These are phyloP conservation scores for Leishmania mexicana DNA, from an alignment of 208 protist genomes.

Conservation along the genomic window DNA sequence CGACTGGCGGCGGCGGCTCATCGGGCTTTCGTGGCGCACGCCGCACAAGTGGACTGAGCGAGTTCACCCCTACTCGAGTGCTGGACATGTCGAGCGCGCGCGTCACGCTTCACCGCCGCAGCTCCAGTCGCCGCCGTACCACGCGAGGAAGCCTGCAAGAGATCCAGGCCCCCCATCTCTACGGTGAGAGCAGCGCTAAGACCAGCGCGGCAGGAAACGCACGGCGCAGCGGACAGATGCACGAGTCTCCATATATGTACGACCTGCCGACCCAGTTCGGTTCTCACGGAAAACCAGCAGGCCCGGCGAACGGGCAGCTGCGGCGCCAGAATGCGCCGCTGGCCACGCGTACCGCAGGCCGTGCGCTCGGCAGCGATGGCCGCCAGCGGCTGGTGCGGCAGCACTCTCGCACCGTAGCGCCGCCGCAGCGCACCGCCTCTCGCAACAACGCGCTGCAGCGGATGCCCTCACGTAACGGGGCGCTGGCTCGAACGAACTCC, in stretches of 20 bases:
- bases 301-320: slow-evolving; percentile 8
- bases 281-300: not conserved
- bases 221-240: slow-evolving; percentile 23
- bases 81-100: slow-evolving; percentile 32
- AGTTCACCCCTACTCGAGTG: slow-evolving; percentile 28
- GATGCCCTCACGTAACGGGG: slow-evolving; percentile 14
- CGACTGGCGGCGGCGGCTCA: slow-evolving; percentile 6
- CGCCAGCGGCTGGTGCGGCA: slow-evolving; percentile 15
- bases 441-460: slow-evolving; percentile 7
- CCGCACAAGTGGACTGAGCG: slow-evolving; percentile 19
- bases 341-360: slow-evolving; percentile 46
- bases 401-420: slow-evolving; percentile 18
- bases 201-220: slow-evolving; percentile 4
- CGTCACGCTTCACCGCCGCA: slow-evolving; percentile 17
- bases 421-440: slow-evolving; percentile 23
- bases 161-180: slow-evolving; percentile 34
- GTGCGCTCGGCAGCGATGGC: slow-evolving; percentile 20
- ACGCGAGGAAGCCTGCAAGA: slow-evolving; percentile 24
- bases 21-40: slow-evolving; percentile 7
- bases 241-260: slow-evolving; percentile 15
- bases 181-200: slow-evolving; percentile 1
- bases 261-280: slow-evolving; percentile 17
- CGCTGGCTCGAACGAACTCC: slow-evolving; percentile 20
- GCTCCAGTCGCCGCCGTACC: slow-evolving; percentile 20
- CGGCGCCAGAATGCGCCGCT: slow-evolving; percentile 23